phyloP scores from a whole-genome alignment of 441 rosid genomes.

The Sinapis alba region DNA sequence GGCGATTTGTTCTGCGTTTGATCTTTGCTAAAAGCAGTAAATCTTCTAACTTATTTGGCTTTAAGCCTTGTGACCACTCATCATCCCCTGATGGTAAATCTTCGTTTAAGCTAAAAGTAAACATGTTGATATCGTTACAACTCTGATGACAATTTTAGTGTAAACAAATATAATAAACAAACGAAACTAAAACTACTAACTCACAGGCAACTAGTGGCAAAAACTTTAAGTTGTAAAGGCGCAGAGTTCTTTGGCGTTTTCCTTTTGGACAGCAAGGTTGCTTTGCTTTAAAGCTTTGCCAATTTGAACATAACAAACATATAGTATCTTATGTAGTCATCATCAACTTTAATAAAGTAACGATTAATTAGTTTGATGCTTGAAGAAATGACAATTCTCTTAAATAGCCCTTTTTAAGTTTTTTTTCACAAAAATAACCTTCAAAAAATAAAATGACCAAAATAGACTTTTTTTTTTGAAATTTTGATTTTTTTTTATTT shows the following conservation, averaged over 20 bases:
- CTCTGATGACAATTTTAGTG: background rate
- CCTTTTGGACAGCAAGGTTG: background rate
- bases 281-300: constrained; percentile 6
- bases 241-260: background rate
- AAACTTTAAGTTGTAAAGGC: background rate
- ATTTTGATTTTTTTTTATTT: too few relatives aligned
- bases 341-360: background rate
- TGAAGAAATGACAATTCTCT: too few relatives aligned
- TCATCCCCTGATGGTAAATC: background rate
- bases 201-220: too few relatives aligned
- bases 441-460: too few relatives aligned
- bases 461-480: too few relatives aligned
- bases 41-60: too few relatives aligned
- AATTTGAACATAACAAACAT: background rate
- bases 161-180: too few relatives aligned
- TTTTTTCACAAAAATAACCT: too few relatives aligned
- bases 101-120: background rate
- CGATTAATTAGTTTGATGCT: background rate
- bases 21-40: too few relatives aligned
- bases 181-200: background rate
- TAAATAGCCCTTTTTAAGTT: too few relatives aligned
- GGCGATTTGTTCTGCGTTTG: too few relatives aligned
- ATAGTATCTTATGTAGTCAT: background rate
- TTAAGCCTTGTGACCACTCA: background rate
- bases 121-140: background rate